A percentile compares a stretch with the other conserved stretches of the same genome.
These are phyloP conservation scores for Wickerhamomyces sydowiorum DNA, from an alignment of 805 yeast genomes.

Conservation along the genomic window DNA sequence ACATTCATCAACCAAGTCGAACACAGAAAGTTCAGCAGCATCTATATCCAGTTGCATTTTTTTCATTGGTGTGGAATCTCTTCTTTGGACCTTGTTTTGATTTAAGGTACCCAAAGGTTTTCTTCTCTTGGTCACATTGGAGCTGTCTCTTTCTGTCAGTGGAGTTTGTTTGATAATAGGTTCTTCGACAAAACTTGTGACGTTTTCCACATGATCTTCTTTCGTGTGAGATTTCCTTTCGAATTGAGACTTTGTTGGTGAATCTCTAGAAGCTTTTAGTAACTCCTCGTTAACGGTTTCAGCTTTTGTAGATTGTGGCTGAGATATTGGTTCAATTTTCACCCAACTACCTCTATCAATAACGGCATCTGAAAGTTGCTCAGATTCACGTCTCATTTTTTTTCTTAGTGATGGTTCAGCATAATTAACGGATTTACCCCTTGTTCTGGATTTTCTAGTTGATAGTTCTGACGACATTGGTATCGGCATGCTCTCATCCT, in stretches of 20 bases:
- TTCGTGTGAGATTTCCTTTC: background rate
- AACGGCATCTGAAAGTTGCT: constrained; percentile 56
- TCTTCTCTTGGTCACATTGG: constrained; percentile 22
- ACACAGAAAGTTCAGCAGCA: constrained; percentile 21
- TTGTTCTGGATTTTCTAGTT: constrained; percentile 39
- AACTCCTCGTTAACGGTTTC: constrained; percentile 3
- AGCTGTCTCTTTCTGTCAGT: constrained; percentile 15
- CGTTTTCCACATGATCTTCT: background rate
- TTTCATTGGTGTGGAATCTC: constrained; percentile 3
- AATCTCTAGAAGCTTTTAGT: constrained; percentile 7
- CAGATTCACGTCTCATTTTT: constrained; percentile 65
- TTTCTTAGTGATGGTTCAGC: constrained; percentile 60
- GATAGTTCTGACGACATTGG: constrained; percentile 16
- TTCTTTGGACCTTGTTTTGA: constrained; percentile 14
- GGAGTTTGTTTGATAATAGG: constrained; percentile 6
- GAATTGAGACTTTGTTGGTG: constrained; percentile 5
- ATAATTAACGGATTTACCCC: constrained; percentile 57
- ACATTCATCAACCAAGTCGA: constrained; percentile 24
- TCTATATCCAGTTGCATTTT: constrained; percentile 2
- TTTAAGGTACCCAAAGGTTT: constrained; percentile 15
- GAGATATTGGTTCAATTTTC: constrained; percentile 3
- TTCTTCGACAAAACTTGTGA: background rate
- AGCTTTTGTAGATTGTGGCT: background rate
- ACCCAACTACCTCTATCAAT: constrained; percentile 10
- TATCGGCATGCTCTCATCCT: constrained; percentile 36